Evolutionary conservation across 2,329 filamentous ascomycete species (phyloP), one percentile per base, ranked within the genome.

Genomic region (Exophiala sideris): DNA sequence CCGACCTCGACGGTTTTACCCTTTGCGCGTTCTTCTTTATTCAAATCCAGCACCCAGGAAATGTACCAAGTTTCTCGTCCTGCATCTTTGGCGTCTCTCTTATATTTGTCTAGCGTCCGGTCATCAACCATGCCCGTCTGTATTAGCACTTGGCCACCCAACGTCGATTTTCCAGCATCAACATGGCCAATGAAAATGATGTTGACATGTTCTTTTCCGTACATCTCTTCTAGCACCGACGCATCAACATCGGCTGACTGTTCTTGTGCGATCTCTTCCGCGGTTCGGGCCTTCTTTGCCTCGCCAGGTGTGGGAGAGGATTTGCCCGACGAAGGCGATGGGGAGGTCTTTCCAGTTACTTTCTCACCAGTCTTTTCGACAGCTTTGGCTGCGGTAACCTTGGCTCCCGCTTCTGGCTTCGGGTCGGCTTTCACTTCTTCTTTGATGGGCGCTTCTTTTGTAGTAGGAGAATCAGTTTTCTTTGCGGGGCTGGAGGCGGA

Each of bases 61-160:
- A 99, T 81, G 72, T 97, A 99, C 94, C 94, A 99, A 3, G 92
- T 95, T 76, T 97, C 94, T 77, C 91, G 88, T 49, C 94, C 94
- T 61, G 94, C 81, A 9, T 97, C 94, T 79, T 96, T 97, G 47
- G 94, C 92, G 67, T 99, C 95, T 65, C 84, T 85, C 82, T 92
- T 96, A 79, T 96, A 96, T 76, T 99, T 99, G 50, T 99, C 94
- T 80, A 99, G 84, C 34, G 94, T 99, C 70, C 94, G 85, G 74
- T 99, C 91, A 68, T 99, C 95, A n/a, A 99, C 94, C 94, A 97
- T 99, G 57, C 94, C 94, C 4, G 92, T 96, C 48, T 84, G 85
- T 71, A 94, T 96, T 11, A 99, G 79, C 60, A 99, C 95, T 48
- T 89, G 89, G 47, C 94, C 94, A 69, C 94, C 94, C 5, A 99